These are phyloP conservation scores for Sordariomycetes sp. DNA, from an alignment of 2,329 filamentous ascomycete genomes.

Conservation along the genomic window DNA sequence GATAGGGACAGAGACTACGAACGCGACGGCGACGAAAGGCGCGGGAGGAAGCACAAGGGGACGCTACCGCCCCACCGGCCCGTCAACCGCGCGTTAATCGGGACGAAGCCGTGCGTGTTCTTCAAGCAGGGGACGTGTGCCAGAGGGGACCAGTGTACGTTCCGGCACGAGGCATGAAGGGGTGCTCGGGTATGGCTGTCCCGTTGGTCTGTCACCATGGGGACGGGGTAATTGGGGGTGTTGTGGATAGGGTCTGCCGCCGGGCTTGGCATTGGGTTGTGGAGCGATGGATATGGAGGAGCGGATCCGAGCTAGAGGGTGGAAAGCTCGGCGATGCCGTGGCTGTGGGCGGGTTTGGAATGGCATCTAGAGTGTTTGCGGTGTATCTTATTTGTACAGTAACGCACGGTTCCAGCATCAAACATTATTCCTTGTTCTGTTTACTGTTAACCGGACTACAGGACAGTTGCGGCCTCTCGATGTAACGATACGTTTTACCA, in stretches of 20 bases:
- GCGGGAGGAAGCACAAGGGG: constrained; percentile 11
- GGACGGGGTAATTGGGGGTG: neutral
- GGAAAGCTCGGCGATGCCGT: neutral
- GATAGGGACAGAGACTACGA: constrained; percentile 22
- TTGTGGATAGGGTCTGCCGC: no score
- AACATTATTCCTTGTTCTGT: neutral
- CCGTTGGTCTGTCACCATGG: neutral
- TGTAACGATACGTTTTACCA: no score
- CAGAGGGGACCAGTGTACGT: constrained; percentile 62
- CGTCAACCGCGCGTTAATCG: constrained; percentile 42
- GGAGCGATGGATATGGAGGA: neutral
- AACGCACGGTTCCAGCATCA: neutral
- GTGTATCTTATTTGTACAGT: neutral
- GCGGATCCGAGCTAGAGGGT: neutral
- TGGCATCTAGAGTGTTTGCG: neutral
- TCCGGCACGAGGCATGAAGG: constrained; percentile 41
- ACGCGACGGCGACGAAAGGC: constrained; percentile 15
- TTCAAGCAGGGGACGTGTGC: constrained; percentile 59
- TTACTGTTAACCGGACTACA: neutral
- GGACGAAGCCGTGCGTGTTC: constrained; percentile 57
- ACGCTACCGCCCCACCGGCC: constrained; percentile 26
- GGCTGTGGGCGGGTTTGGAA: neutral
- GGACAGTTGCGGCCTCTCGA: no score
- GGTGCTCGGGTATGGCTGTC: neutral
- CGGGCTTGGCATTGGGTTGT: neutral